Conservation (phyloP, 352 stramenopile genomes). For the Globisporangium solare region DNA sequence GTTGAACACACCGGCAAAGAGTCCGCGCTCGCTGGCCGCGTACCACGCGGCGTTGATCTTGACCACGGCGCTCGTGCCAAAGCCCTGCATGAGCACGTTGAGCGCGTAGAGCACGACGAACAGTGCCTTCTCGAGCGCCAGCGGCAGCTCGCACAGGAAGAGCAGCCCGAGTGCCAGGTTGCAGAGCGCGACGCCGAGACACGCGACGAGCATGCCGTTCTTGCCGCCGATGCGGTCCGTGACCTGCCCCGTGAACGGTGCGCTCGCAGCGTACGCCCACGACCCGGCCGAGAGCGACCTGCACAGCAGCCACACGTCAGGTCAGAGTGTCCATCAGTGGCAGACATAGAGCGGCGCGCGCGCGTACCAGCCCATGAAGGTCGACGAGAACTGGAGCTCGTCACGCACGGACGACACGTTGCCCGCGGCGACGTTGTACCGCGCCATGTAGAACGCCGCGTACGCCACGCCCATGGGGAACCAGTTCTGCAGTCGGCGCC, state of each 20-base stretch:
- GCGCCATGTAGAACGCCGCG: conserved; percentile 75
- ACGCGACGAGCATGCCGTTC: conserved; percentile 69
- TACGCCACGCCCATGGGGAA: conserved; percentile 75
- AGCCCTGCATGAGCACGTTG: conserved; percentile 71
- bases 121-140: conserved; percentile 26
- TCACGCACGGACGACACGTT: conserved; percentile 58
- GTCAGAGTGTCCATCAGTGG: too few species aligned
- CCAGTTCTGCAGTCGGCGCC: conserved; percentile 67
- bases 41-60: conserved; percentile 84
- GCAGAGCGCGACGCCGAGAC: conserved; percentile 51
- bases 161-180: conserved; percentile 54
- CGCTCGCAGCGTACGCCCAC: conserved; percentile 65
- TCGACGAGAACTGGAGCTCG: conserved; percentile 49
- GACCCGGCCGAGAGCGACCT: conserved; percentile 67
- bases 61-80: conserved; percentile 78
- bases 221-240: conserved; percentile 68
- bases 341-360: conserved; percentile 1
- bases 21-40: conserved; percentile 45
- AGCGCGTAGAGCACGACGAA: conserved; percentile 59
- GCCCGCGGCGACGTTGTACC: conserved; percentile 67
- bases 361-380: conserved; percentile 70
- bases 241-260: conserved; percentile 64
- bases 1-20: conserved; percentile 77
- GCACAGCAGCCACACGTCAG: too few species aligned
- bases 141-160: conserved; percentile 39